Evolutionary conservation across 345 rosid genomes (phyloP), one percentile per base, ranked within the genome.

Genomic region (Linum tenue): DNA sequence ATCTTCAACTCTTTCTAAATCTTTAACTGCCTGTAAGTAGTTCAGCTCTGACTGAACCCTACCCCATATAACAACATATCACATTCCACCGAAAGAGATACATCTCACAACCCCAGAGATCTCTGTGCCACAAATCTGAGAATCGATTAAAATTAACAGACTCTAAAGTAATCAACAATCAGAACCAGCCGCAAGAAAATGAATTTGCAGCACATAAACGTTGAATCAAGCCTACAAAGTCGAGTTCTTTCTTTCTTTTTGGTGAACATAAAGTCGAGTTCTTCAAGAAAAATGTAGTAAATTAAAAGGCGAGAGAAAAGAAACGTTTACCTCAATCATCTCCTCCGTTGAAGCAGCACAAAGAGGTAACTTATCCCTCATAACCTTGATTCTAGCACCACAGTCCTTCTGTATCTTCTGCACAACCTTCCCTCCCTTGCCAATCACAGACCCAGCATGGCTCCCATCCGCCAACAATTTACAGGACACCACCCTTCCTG

Each of bases 381-480:
- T 68, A 79, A 87, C 81, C 69, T 79, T 82, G 72, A 89, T 82
- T 64, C 76, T 86, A 75, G 84, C 84, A 0, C 90, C 90, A 69
- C 80, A 85, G 12, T 91, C 92, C 63, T 83, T 87, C 80, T 86
- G 83, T 39, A 91, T 88, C 73, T 81, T 83, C 79, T 80, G 87
- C 70, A 91, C 88, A 37, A 85, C 77, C 71, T 86, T 88, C 67
- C 96, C 96, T 61, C 95, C 96, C 63, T 91, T 91, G 11, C 98
- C 96, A 37, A 91, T 89, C 48, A 91, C 86, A 3, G 90, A 83
- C 36, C 98, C 91, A 0, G 72, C 92, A 64, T 89, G 94, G 62
- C 55, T 83, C 35, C 79, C 82, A 75, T 84, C 92, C 37, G 89
- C 87, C 82, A 91, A 67, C 74, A 89, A 60, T 70, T 96, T 67